phyloP scores from a whole-genome alignment of 2,329 filamentous ascomycete genomes.

The Penicillium thymicola region DNA sequence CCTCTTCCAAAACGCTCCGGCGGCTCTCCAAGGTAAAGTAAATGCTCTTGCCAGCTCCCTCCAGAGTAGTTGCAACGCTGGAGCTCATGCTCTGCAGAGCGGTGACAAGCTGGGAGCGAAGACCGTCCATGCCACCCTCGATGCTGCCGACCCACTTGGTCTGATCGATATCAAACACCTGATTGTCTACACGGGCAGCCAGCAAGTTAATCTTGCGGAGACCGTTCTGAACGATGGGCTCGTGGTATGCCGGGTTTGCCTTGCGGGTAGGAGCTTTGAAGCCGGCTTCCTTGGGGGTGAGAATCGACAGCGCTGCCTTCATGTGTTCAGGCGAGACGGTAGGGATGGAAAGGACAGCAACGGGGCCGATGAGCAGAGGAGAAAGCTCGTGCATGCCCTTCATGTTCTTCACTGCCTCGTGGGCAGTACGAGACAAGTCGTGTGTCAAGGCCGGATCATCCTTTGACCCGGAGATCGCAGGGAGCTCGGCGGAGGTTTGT shows the following conservation, averaged over 20 bases:
- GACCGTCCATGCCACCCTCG: constrained; percentile 72
- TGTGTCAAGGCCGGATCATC: constrained; percentile 51
- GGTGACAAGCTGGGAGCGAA: constrained; percentile 75
- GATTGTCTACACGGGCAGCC: constrained; percentile 81
- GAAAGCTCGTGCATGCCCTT: constrained; percentile 61
- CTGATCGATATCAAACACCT: constrained; percentile 73
- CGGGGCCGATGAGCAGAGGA: constrained; percentile 74
- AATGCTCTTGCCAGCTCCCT: constrained; percentile 74
- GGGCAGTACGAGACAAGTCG: constrained; percentile 56
- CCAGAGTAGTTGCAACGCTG: constrained; percentile 72
- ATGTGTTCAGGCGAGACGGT: constrained; percentile 79
- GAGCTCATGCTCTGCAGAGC: constrained; percentile 79
- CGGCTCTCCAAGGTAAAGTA: constrained; percentile 87
- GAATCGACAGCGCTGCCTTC: constrained; percentile 72
- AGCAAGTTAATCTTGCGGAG: constrained; percentile 83
- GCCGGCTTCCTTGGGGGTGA: constrained; percentile 66
- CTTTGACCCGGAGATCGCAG: constrained; percentile 27
- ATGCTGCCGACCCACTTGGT: constrained; percentile 72
- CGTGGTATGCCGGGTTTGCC: constrained; percentile 77
- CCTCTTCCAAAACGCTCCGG: constrained; percentile 75
- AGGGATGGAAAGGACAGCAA: constrained; percentile 78
- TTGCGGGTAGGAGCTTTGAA: constrained; percentile 77
- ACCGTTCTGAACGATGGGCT: constrained; percentile 72
- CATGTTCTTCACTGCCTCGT: constrained; percentile 48
- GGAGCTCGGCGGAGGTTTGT: constrained; percentile 33